Percentiles rank a stretch among this genome's conserved stretches.
Conservation (phyloP, 331 rosid genomes). For the Rosa hybrid region DNA sequence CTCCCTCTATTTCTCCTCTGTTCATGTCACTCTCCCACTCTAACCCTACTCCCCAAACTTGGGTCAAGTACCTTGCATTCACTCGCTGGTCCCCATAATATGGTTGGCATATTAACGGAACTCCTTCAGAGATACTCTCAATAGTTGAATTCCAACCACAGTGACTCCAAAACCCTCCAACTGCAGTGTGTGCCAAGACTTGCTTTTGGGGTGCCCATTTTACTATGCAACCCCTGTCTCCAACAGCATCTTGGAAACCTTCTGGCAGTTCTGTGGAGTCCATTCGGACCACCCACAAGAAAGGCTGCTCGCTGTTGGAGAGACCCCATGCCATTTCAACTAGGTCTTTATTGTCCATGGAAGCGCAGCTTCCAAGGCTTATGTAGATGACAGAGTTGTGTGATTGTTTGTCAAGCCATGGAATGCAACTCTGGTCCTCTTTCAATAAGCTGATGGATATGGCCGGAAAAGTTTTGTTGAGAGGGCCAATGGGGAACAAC, state of each 20-base stretch:
- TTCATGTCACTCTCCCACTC: slow-evolving; percentile 31
- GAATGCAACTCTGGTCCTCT: slow-evolving; percentile 29
- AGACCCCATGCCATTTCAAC: slow-evolving; percentile 39
- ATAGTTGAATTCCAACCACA: slow-evolving; percentile 40
- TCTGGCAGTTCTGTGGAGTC: slow-evolving; percentile 13
- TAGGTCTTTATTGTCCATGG: slow-evolving; percentile 15
- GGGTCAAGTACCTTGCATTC: slow-evolving; percentile 39
- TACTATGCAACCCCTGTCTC: slow-evolving; percentile 21
- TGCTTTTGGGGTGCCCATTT: slow-evolving; percentile 39
- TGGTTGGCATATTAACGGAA: slow-evolving; percentile 42
- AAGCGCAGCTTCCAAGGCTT: slow-evolving; percentile 33
- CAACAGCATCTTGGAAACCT: slow-evolving; percentile 20
- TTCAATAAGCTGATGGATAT: slow-evolving; percentile 15
- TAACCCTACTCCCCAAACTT: slow-evolving; percentile 40
- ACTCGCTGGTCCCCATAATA: slow-evolving; percentile 37
- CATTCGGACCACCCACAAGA: slow-evolving; percentile 41
- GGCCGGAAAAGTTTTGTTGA: slow-evolving; percentile 26
- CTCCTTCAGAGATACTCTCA: slow-evolving; percentile 33
- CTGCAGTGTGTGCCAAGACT: slow-evolving; percentile 30
- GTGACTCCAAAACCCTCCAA: slow-evolving; percentile 46
- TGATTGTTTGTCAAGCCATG: slow-evolving; percentile 30
- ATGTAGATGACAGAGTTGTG: slow-evolving; percentile 33
- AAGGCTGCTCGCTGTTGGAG: slow-evolving; percentile 32
- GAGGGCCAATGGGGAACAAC: slow-evolving; percentile 34
- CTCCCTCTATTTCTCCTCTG: slow-evolving; percentile 29